Percentiles rank a stretch among this genome's conserved stretches.
Evolutionary conservation across 768 basidiomycete genomes (phyloP).

Genomic region (Tremella mesenterica): DNA sequence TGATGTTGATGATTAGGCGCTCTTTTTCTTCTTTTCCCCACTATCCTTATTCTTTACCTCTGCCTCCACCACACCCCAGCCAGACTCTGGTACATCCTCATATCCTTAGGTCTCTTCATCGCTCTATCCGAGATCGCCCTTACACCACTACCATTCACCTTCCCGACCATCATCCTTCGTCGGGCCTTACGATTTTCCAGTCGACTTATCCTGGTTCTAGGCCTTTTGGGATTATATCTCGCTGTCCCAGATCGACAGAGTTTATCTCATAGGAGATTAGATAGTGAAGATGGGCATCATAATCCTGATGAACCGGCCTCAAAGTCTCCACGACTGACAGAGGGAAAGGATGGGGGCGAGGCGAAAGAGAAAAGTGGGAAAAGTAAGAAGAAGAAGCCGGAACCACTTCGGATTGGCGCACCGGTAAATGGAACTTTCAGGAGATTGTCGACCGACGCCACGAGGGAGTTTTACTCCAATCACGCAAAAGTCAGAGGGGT

Average conservation of each 20-base stretch:
- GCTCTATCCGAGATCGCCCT: background rate
- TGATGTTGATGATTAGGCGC: background rate
- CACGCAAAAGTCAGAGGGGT: background rate
- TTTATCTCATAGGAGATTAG: background rate
- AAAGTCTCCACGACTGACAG: background rate
- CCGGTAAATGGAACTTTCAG: constrained; percentile 14
- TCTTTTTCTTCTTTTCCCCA: background rate
- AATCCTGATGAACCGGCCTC: background rate
- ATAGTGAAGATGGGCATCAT: background rate
- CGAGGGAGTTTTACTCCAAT: constrained; percentile 2
- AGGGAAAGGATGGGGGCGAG: background rate
- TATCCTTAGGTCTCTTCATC: background rate
- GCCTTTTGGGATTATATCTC: background rate
- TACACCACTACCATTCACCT: background rate
- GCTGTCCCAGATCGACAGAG: background rate
- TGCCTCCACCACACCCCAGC: background rate
- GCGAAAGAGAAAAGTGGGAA: background rate
- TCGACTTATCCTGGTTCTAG: background rate
- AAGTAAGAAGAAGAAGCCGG: too few relatives aligned
- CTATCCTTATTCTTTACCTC: background rate
- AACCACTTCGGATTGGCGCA: constrained; percentile 5
- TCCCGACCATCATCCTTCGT: constrained; percentile 5
- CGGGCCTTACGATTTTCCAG: constrained; percentile 1
- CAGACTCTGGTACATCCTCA: background rate
- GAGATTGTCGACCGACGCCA: constrained; percentile 1